Base-by-base conservation (phyloP, 192 early-diverging fungal genomes). In the Podochytrium sp. region DNA sequence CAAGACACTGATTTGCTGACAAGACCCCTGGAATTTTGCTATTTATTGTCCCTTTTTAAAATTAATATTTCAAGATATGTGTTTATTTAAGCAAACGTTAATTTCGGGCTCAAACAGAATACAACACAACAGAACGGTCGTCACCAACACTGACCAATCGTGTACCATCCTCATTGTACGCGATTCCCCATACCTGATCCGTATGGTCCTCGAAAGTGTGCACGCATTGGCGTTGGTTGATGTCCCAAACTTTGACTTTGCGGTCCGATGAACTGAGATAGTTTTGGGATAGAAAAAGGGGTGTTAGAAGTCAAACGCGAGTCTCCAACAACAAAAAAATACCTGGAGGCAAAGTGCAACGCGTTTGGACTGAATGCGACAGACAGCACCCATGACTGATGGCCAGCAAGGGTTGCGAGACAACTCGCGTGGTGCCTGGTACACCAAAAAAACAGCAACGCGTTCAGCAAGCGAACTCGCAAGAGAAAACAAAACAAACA, bases 121-220 rank as follows among this genome's bases (percentile, higher is more conserved):
- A 87, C 32, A 84, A 56, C 33, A 71, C 64, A 25, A 94, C 40
- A 2, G 79, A 76, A 32, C 84, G 83, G 64, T 95, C 93, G 58
- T 95, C 91, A 2, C 89, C 89, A 34, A 89, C 91, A 39, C 90
- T 87, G 3, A 83, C 91, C 52, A 95, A 81, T 64, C 84, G 89
- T 32, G 89, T 84, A 3, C 92, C 92, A 35, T 92, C 87, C 52
- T 89, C 85, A 80, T 90, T 93, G 81, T 89, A 95, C 1, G 90
- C 90, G 18, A 94, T 81, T 14, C 91, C 91, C 94, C 92, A 95
- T 29, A 95, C 91, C 83, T 94, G 92, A 69, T 93, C 93, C 2
- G 81, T 84, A 59, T 94, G 93, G 0, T 86, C 83, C 61, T 93
- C 90, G 71, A 91, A 89, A 27, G 93, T 94, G 68, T 93, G 90